Conservation (phyloP, 257 asterid species). For the Gentiana straminea region DNA sequence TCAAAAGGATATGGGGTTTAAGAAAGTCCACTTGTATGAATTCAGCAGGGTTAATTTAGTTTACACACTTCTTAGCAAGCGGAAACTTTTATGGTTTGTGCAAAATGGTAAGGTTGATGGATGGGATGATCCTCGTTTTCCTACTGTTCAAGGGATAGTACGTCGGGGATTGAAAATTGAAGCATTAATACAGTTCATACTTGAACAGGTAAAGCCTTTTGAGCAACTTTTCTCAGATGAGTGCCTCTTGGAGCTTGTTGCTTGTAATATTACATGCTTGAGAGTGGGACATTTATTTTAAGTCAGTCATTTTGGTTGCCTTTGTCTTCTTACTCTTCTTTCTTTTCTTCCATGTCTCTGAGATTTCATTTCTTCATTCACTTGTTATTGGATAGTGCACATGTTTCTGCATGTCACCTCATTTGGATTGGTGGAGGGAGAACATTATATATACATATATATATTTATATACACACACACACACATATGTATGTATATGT, state of each 20-base stretch:
- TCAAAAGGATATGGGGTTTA: slow-evolving; percentile 84
- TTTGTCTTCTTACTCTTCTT: background rate
- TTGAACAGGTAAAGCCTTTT: slow-evolving; percentile 61
- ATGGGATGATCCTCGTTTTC: slow-evolving; percentile 99
- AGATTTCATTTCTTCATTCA: background rate
- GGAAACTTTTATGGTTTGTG: slow-evolving; percentile 97
- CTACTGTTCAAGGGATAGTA: slow-evolving; percentile 96
- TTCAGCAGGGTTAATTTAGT: slow-evolving; percentile 91
- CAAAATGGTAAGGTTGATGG: slow-evolving; percentile 91
- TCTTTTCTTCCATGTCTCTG: background rate
- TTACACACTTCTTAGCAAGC: slow-evolving; percentile 95
- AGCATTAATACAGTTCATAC: slow-evolving; percentile 80
- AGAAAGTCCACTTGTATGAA: slow-evolving; percentile 68
- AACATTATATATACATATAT: too few species aligned
- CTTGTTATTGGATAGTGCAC: background rate
- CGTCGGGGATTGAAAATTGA: slow-evolving; percentile 86
- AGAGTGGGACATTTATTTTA: background rate
- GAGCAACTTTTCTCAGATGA: background rate
- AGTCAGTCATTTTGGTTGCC: background rate
- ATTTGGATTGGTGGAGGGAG: too few species aligned
- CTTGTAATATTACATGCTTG: background rate
- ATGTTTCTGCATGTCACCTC: too few species aligned
- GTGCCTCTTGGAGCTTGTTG: background rate
- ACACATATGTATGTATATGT: too few species aligned
- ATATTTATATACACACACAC: background rate